Base-by-base conservation (phyloP, 164 flowering plant genomes). In the Stephania cephalantha region DNA sequence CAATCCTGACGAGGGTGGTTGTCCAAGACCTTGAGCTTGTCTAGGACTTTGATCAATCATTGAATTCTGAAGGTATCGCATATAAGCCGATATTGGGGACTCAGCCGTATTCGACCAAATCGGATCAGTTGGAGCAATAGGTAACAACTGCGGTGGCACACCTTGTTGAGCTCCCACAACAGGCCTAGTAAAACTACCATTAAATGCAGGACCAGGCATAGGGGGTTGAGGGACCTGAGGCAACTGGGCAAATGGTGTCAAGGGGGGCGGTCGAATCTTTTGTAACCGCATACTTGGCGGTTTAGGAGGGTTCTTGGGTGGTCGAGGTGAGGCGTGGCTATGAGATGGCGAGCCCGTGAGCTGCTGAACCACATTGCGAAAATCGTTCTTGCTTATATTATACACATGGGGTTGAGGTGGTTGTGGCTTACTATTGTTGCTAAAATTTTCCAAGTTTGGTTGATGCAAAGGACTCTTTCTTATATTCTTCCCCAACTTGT, bases 321-420 rank as follows among this genome's bases (percentile, higher is more conserved):
- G 82, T 7, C 72, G 31, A 17, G 78, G 89, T 22, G 90, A 89
- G 31, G 79, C 74, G 7, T 86, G 85, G 29, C 90, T 92, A 30
- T 81, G 92, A 0, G 92, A 87, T 1, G 99, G 98, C 0, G 99
- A 95, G 73, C 99, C 99, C 0, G 99, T 95, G 65, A 93, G 80
- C 82, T 93, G 94, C 82, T 95, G 99, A 69, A 95, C 99, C 65
- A 95, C 83, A 76, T 80, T 87, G 20, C 98, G 79, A 69, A 95
- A 95, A 69, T 95, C 99, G 72, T 87, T 90, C 93, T 92, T 95
- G 87, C 91, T 93, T 45, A 95, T 91, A 79, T 93, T 95, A 81
- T 95, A 95, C 70, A 95, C 95, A 76, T 90, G 97, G 52, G 99
- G 97, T 73, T 90, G 99, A 55, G 98, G 89, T 69, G 87, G 97